Conservation (phyloP, 768 basidiomycete species). For the Gelatoporia subvermispora region DNA sequence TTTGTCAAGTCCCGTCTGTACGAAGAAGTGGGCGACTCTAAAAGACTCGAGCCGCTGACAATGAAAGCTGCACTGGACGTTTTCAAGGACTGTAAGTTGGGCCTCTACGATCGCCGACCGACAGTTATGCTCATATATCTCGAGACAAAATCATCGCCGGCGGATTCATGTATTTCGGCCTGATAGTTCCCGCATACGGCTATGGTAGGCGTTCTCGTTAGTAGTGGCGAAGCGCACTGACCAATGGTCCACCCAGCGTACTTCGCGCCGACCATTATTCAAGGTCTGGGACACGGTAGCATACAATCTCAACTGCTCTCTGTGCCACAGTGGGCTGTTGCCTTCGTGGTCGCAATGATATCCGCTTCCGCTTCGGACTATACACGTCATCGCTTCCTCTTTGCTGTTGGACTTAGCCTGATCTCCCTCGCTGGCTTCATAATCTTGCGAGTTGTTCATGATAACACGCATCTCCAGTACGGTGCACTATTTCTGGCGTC, state of each 20-base stretch:
- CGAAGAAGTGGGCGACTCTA: constrained; percentile 25
- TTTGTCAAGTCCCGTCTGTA: constrained; percentile 26
- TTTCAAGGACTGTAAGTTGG: constrained; percentile 22
- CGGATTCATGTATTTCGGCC: constrained; percentile 28
- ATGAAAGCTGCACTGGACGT: constrained; percentile 16
- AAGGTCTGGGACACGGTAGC: constrained; percentile 18
- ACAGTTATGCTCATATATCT: not conserved
- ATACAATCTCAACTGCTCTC: constrained; percentile 24
- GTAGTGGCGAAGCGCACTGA: not conserved
- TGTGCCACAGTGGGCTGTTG: constrained; percentile 25
- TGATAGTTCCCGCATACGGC: constrained; percentile 24
- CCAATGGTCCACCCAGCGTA: constrained; percentile 10
- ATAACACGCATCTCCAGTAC: constrained; percentile 17
- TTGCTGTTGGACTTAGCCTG: constrained; percentile 14
- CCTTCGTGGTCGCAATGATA: constrained; percentile 20
- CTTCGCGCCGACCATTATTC: constrained; percentile 20
- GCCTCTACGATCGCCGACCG: not conserved
- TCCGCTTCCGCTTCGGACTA: constrained; percentile 16
- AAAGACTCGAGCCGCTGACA: constrained; percentile 15
- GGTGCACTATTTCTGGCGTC: constrained; percentile 18
- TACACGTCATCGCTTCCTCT: constrained; percentile 15
- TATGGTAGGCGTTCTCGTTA: constrained; percentile 16
- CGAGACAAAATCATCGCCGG: constrained; percentile 22
- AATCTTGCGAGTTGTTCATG: constrained; percentile 17
- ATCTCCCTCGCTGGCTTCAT: constrained; percentile 17